Base-by-base conservation (phyloP, 2,329 filamentous ascomycete species). In the Teratosphaeria gauchensis region DNA sequence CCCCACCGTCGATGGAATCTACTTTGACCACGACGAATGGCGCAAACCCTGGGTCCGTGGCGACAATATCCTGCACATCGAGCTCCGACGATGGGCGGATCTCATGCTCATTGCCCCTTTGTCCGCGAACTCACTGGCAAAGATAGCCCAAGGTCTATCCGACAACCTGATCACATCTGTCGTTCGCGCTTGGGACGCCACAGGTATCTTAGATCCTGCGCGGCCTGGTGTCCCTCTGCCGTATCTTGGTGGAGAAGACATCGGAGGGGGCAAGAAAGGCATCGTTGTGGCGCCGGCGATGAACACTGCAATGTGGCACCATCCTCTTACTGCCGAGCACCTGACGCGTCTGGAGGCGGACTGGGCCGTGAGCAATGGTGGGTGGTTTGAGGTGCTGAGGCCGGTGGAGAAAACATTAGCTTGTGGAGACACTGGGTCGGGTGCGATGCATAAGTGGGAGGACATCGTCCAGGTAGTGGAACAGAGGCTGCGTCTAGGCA, bases 221-320 rank as follows among this genome's bases (percentile, higher is more conserved):
- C 54, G 65, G 51, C 63, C 65, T 14, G 65, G 66, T 7, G 58
- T 70, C 7, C 28, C 46, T n/a, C 38, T 64, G n/a, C 60, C 61
- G 19, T 64, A 63, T 56, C 1, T 3, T 21, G 42, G 42, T n/a
- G 9, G 16, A 21, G 42, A 24, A 19, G 42, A 2, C 2, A n/a
- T 16, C 2, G n/a, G 42, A 7, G 62, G 38, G 16, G 58, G 31
- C n/a, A 83, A 80, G 71, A 87, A 86, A 72, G 82, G 79, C 63
- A 90, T 95, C 38, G 68, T 94, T 1, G 87, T 92, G 0, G 88
- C 88, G 2, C 86, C 87, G 1, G 85, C 88, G 32, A 95, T 96
- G 90, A 96, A 96, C 72, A 90, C 84, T 28, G 85, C 86, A 3
- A 96, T 96, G 92, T 95, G 89, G 87, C 78, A 80, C 58, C 90